These are phyloP conservation scores for Actinidia polygama DNA, from an alignment of 179 eudicot genomes.

Conservation along the genomic window DNA sequence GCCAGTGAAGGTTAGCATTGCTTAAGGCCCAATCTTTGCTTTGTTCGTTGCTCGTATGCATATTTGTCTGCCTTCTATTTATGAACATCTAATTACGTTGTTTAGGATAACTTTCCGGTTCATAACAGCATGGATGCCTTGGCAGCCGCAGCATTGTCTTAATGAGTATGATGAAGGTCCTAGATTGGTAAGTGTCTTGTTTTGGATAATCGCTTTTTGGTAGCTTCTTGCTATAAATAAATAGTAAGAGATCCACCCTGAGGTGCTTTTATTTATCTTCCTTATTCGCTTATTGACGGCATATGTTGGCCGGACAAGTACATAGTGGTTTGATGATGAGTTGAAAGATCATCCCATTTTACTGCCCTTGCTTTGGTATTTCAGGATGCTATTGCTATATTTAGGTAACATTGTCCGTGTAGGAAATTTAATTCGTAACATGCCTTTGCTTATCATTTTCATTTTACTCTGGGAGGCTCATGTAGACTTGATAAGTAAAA, in stretches of 20 bases:
- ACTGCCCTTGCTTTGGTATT: too few species aligned
- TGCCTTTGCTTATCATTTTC: too few species aligned
- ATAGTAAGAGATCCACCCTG: background rate
- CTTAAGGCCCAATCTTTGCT: background rate
- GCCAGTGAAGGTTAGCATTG: conserved; percentile 73
- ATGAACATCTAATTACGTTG: conserved; percentile 13
- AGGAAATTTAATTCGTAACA: too few species aligned
- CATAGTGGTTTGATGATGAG: too few species aligned
- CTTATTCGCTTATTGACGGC: background rate
- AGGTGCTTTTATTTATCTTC: too few species aligned
- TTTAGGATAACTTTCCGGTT: conserved; percentile 77
- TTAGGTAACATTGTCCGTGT: too few species aligned
- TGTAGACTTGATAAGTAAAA: too few species aligned
- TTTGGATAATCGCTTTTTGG: background rate
- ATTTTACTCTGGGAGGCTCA: too few species aligned
- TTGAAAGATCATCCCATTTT: too few species aligned
- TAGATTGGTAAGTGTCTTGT: conserved; percentile 58
- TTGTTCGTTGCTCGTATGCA: background rate
- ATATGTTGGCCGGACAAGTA: background rate
- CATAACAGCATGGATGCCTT: conserved; percentile 99
- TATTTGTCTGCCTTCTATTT: background rate
- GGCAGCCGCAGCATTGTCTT: conserved; percentile 93
- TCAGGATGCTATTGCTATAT: too few species aligned
- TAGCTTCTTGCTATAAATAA: background rate
- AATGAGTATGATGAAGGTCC: conserved; percentile 87